Evolutionary conservation across 441 rosid genomes (phyloP), one percentile per base, ranked within the genome.

Genomic region (Erodium trifolium): DNA sequence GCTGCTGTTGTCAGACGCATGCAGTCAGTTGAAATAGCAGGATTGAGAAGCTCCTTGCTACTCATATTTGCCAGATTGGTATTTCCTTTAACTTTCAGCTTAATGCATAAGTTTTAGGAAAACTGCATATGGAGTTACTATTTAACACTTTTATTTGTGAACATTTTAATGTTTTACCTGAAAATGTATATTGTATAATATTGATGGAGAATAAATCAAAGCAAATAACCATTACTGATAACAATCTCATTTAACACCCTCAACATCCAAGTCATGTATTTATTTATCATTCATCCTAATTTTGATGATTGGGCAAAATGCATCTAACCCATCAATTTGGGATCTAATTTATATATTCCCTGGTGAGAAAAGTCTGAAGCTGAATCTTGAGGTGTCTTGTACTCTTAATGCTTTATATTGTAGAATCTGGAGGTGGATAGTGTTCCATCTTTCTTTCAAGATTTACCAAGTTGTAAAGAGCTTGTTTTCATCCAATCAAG

Each of bases 51-150:
- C 83, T 91, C 97, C 34, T 81, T 91, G 85, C 78, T 91, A 31
- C 85, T 91, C 55, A 88, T 91, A 79, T 88, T 93, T 80, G 97
- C 98, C 43, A 84, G 95, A 93, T 73, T 93, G 97, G 98, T 91
- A 89, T 67, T 69, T 27, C 55, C 49, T 64, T 27, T 35, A 55
- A 67, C 57, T 35, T 17, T 47, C 18, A 10, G 19, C 63, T 59
- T 59, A 12, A 59, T 18, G 31, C 29, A 31, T 18, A 59, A 19
- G 31, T 19, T 59, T 59, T 59, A 59, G 63, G 63, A 59, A 59
- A 59, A 59, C 63, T 17, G 18, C 10, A 59, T 18, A 59, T 18
- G 63, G 2, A 19, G 13, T 59, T 59, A 17, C 19, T 8, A 18
- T 59, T 59, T 19, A 59, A 18, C 63, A 59, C 59, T 51, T n/a